Conservation (phyloP, 345 rosid species). For the Hibiscus tridactylites region DNA sequence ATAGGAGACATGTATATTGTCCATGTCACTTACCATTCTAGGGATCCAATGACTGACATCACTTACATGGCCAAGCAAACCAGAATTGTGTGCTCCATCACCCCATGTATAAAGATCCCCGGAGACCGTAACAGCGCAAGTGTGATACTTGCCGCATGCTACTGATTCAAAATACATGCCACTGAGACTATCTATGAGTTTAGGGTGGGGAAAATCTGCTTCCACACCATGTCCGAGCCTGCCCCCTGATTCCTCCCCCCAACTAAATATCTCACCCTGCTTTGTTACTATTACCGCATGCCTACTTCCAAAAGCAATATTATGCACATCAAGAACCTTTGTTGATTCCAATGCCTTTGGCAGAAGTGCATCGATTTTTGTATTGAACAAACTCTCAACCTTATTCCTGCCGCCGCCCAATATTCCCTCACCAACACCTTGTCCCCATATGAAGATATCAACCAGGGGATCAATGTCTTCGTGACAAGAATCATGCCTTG, state of each 20-base stretch:
- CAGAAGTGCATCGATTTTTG: constrained; percentile 44
- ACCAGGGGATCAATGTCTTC: constrained; percentile 79
- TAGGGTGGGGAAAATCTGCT: constrained; percentile 45
- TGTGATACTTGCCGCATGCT: constrained; percentile 84
- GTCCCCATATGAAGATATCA: constrained; percentile 90
- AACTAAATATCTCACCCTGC: constrained; percentile 80
- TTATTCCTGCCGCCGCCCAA: constrained; percentile 40
- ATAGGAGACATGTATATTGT: constrained; percentile 40
- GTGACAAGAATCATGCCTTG: constrained; percentile 71
- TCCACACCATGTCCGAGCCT: constrained; percentile 80
- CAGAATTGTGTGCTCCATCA: constrained; percentile 54
- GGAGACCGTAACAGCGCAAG: constrained; percentile 64
- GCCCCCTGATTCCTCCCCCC: constrained; percentile 89
- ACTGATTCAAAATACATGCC: constrained; percentile 54
- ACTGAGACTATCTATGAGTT: constrained; percentile 49
- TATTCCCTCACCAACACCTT: constrained; percentile 55
- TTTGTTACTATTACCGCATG: constrained; percentile 74
- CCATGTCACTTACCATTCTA: constrained; percentile 54
- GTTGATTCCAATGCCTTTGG: constrained; percentile 72
- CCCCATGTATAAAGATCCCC: constrained; percentile 94
- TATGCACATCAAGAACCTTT: constrained; percentile 57
- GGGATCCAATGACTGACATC: constrained; percentile 77
- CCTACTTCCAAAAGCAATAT: constrained; percentile 67
- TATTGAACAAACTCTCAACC: constrained; percentile 23
- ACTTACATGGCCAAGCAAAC: constrained; percentile 77